Evolutionary conservation across 176 grass and related monocot species (phyloP).

Genomic region (Poa pratensis): DNA sequence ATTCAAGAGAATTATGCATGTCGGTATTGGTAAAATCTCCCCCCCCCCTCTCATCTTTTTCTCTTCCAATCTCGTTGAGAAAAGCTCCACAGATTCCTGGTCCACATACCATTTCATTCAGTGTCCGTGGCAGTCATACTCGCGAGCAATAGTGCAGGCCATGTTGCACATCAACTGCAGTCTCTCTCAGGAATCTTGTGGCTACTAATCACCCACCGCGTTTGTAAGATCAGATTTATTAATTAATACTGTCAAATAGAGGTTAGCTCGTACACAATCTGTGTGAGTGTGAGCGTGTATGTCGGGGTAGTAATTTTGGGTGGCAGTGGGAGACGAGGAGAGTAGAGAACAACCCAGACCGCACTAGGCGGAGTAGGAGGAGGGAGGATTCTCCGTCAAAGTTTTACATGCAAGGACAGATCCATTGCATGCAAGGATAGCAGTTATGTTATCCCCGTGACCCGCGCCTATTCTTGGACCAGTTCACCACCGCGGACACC

Average conservation of each 20-base stretch:
- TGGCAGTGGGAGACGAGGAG: background rate
- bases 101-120: background rate
- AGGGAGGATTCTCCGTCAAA: background rate
- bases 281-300: too few relatives aligned
- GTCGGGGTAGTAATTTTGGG: background rate
- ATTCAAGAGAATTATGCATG: background rate
- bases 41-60: background rate
- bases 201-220: background rate
- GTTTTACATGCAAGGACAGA: conserved; percentile 36
- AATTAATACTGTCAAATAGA: too few relatives aligned
- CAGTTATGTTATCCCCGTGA: background rate
- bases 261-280: too few relatives aligned
- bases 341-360: background rate
- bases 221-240: background rate
- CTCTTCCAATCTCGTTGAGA: background rate
- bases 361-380: background rate
- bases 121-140: background rate
- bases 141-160: background rate
- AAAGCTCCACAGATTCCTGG: background rate
- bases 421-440: conserved; percentile 19
- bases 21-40: background rate
- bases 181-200: background rate
- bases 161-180: background rate
- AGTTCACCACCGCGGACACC: too few relatives aligned
- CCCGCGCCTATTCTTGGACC: background rate